Conservation (phyloP, 768 basidiomycete species). For the Leccinum variicolor region DNA sequence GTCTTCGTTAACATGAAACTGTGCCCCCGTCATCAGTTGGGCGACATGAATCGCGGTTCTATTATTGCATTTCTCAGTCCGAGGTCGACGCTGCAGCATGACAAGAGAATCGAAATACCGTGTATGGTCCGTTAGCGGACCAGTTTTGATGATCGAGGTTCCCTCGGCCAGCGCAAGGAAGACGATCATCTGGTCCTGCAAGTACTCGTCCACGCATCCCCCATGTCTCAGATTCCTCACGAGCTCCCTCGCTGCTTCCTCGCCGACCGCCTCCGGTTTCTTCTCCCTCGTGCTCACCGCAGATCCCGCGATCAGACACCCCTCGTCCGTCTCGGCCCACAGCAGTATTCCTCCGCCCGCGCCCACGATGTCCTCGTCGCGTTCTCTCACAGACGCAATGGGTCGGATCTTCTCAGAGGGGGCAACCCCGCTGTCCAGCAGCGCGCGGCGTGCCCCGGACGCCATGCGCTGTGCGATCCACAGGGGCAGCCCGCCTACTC, state of each 20-base stretch:
- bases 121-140: conserved; percentile 66
- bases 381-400: conserved; percentile 47
- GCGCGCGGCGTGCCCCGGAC: conserved; percentile 44
- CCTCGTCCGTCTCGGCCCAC: conserved; percentile 70
- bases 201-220: conserved; percentile 68
- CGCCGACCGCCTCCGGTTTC: conserved; percentile 47
- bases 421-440: conserved; percentile 37
- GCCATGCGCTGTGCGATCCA: conserved; percentile 55
- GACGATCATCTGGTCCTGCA: conserved; percentile 77
- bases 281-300: conserved; percentile 55
- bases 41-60: conserved; percentile 73
- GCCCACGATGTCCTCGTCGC: conserved; percentile 45
- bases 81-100: background rate
- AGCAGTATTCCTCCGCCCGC: conserved; percentile 70
- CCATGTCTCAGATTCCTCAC: conserved; percentile 55
- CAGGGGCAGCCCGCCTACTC: conserved; percentile 62
- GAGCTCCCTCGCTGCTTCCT: conserved; percentile 58
- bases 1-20: conserved; percentile 52
- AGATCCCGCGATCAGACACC: conserved; percentile 67
- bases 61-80: conserved; percentile 11
- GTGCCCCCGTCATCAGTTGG: conserved; percentile 63
- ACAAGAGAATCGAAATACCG: conserved; percentile 36
- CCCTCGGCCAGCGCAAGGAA: conserved; percentile 74
- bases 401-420: conserved; percentile 11
- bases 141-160: conserved; percentile 50